A percentile compares a stretch with the other conserved stretches of the same genome.
Conservation (phyloP, 2,329 filamentous ascomycete genomes). For the Alternaria tenuissima region DNA sequence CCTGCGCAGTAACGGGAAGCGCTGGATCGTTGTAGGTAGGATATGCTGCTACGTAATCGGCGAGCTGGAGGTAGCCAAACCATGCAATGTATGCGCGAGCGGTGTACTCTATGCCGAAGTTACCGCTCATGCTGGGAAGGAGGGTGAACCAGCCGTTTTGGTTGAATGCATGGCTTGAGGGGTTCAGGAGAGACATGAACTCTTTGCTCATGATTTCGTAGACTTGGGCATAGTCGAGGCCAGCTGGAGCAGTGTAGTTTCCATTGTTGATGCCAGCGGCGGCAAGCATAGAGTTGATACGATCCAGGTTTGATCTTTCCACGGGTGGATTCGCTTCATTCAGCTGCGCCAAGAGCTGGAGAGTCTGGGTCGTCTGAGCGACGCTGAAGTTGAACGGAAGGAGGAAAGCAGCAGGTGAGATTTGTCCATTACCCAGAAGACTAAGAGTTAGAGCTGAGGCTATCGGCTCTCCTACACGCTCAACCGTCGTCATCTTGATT, state of each 20-base stretch:
- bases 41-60: background rate
- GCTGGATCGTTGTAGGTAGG: background rate
- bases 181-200: background rate
- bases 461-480: background rate
- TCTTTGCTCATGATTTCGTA: background rate
- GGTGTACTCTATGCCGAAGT: background rate
- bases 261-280: background rate
- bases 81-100: background rate
- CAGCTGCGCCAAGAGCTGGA: background rate
- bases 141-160: background rate
- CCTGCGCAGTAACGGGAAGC: background rate
- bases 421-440: background rate
- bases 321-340: background rate
- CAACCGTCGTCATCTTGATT: background rate
- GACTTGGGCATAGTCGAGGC: background rate
- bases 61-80: background rate
- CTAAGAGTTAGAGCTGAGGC: background rate
- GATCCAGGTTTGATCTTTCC: background rate
- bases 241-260: background rate
- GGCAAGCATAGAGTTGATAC: background rate
- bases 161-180: background rate
- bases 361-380: background rate
- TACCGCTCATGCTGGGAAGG: background rate
- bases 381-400: background rate
- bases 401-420: background rate